phyloP scores from a whole-genome alignment of 139 green algal genomes.

The Diplosphaera chodatii region DNA sequence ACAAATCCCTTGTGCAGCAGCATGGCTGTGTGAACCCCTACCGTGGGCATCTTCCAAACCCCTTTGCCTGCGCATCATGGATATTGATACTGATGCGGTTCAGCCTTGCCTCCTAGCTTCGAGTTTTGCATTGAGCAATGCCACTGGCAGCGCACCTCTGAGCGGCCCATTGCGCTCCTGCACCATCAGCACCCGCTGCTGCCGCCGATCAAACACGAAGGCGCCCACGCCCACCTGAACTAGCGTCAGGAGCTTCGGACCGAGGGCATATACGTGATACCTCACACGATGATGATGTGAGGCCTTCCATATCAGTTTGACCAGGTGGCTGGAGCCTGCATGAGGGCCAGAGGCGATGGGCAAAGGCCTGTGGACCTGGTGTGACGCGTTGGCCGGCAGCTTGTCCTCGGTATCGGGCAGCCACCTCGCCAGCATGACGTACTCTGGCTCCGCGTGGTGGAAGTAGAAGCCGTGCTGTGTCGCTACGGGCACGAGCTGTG shows the following conservation, averaged over 20 bases:
- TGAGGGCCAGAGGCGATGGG: too few species aligned
- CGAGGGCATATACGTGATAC: too few species aligned
- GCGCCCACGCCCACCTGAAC: conserved; percentile 81
- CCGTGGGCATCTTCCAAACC: conserved; percentile 81
- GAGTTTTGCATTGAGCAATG: too few species aligned
- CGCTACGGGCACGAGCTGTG: conserved; percentile 22
- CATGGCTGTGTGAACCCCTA: too few species aligned
- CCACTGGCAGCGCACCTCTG: conserved; percentile 27
- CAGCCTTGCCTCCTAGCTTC: too few species aligned
- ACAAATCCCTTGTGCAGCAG: too few species aligned
- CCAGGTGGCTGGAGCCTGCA: too few species aligned
- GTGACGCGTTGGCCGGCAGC: conserved; percentile 70
- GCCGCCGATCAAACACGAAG: conserved; percentile 69
- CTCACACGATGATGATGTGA: too few species aligned
- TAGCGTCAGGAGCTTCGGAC: too few species aligned
- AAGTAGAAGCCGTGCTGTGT: conserved; percentile 48
- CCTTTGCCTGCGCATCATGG: conserved; percentile 15
- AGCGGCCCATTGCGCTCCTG: conserved; percentile 69
- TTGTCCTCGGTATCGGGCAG: conserved; percentile 42
- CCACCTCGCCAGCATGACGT: conserved; percentile 76
- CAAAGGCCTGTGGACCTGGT: too few species aligned
- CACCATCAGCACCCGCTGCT: conserved; percentile 61
- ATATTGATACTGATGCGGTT: too few species aligned
- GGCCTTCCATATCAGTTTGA: too few species aligned
- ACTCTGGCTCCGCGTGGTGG: conserved; percentile 69